Evolutionary conservation across 768 basidiomycete species (phyloP).

Genomic region (Gymnopilus junonius): DNA sequence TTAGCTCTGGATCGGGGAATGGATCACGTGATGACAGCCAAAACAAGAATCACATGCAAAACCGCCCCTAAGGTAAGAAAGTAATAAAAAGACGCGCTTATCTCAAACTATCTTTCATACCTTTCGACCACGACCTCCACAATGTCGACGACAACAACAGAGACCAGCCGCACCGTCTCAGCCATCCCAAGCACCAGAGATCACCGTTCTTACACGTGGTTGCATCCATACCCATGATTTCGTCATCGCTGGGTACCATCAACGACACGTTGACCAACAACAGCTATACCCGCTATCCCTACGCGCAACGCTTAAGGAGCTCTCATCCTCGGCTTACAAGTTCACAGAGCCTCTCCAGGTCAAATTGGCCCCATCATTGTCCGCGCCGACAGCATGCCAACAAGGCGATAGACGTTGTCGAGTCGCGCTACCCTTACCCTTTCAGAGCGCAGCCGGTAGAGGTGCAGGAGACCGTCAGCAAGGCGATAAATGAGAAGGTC

Average conservation of each 20-base stretch:
- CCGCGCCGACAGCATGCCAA: conserved; percentile 71
- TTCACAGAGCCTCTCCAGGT: conserved; percentile 69
- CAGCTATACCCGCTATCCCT: conserved; percentile 64
- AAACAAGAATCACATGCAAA: conserved; percentile 19
- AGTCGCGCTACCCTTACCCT: conserved; percentile 75
- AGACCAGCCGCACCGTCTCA: conserved; percentile 25
- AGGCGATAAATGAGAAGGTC: conserved; percentile 69
- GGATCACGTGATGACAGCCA: not conserved
- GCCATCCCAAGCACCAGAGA: conserved; percentile 45
- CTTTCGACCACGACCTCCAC: conserved; percentile 7
- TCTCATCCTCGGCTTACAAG: conserved; percentile 63
- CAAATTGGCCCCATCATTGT: conserved; percentile 69
- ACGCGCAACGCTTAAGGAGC: conserved; percentile 63
- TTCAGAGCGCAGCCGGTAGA: conserved; percentile 79
- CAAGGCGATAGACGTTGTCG: conserved; percentile 74
- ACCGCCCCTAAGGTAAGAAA: conserved; percentile 1
- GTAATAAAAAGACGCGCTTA: conserved; percentile 13
- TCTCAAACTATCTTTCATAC: conserved; percentile 7
- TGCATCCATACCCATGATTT: conserved; percentile 74
- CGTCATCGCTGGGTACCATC: conserved; percentile 62
- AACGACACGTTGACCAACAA: conserved; percentile 64
- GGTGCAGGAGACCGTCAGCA: conserved; percentile 54
- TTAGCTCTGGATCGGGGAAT: not conserved
- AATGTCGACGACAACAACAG: conserved; percentile 30
- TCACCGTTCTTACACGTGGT: conserved; percentile 68